Conservation (phyloP, 345 rosid species). For the Turnera subulata region DNA sequence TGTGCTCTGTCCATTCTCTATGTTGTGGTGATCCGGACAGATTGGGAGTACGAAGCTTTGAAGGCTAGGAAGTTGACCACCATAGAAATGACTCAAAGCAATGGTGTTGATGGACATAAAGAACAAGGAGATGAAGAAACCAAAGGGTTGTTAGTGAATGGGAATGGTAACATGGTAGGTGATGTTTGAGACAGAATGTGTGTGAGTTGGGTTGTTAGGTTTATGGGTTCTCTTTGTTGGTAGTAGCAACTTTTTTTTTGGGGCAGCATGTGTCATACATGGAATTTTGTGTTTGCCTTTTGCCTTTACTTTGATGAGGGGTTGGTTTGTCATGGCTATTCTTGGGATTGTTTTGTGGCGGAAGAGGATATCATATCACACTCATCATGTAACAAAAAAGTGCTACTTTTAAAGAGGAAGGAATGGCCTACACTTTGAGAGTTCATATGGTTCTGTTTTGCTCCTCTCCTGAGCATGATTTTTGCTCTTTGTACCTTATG, state of each 20-base stretch:
- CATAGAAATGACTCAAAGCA: constrained; percentile 35
- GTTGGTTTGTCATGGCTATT: not conserved
- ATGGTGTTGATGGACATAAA: not conserved
- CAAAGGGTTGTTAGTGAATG: constrained; percentile 13
- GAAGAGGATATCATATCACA: constrained; percentile 9
- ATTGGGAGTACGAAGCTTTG: constrained; percentile 84
- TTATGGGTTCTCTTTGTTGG: no score
- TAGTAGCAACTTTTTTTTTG: no score
- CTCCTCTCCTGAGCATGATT: not conserved
- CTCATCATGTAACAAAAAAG: not conserved
- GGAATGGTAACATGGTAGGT: constrained; percentile 2
- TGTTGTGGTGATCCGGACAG: constrained; percentile 54
- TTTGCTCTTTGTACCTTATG: not conserved
- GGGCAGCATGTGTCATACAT: constrained; percentile 6
- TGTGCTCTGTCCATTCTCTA: constrained; percentile 67
- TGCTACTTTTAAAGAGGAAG: not conserved
- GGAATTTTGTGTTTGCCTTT: not conserved
- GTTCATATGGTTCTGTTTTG: not conserved
- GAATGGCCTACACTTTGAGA: constrained; percentile 11
- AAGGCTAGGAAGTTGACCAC: constrained; percentile 57
- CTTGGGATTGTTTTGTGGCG: constrained; percentile 17
- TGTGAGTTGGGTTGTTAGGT: no score
- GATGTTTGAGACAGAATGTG: not conserved
- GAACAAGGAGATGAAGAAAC: constrained; percentile 11
- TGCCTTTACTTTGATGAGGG: not conserved